phyloP scores from a whole-genome alignment of 2,329 filamentous ascomycete genomes.

The Ophidiomyces ophidiicola region DNA sequence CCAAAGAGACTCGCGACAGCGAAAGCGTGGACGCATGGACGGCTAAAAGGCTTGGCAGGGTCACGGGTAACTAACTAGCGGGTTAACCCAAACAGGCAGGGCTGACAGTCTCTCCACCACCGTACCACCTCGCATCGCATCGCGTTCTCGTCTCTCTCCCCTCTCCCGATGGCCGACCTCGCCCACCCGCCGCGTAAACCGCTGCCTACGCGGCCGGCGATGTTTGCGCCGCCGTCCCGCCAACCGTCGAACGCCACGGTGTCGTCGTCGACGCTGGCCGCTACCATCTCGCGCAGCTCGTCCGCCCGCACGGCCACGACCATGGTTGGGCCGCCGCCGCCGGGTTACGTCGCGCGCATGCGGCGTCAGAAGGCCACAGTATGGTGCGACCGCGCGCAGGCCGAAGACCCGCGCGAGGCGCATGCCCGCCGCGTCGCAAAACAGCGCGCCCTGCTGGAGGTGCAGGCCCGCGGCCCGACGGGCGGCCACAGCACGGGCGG shows the following conservation, averaged over 20 bases:
- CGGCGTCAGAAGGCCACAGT: constrained; percentile 95
- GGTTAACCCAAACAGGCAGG: too few species aligned
- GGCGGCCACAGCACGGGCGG: too few species aligned
- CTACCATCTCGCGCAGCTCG: constrained; percentile 54
- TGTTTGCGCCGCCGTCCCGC: constrained; percentile 18
- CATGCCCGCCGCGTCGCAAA: constrained; percentile 81
- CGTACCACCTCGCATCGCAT: constrained; percentile 3
- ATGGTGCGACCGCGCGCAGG: constrained; percentile 90
- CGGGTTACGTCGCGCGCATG: constrained; percentile 91
- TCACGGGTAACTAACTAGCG: too few species aligned
- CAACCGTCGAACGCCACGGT: constrained; percentile 32
- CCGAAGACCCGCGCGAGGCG: constrained; percentile 72
- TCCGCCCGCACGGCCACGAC: constrained; percentile 61
- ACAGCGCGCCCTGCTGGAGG: constrained; percentile 71
- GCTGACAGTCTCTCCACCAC: too few species aligned
- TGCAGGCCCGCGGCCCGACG: constrained; percentile 55
- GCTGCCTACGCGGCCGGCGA: constrained; percentile 10
- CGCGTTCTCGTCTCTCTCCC: background rate
- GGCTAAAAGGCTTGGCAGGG: too few species aligned
- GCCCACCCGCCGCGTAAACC: constrained; percentile 12
- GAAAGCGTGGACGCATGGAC: too few species aligned
- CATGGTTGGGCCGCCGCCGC: constrained; percentile 50
- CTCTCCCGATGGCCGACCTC: constrained; percentile 10
- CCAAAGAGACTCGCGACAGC: too few species aligned
- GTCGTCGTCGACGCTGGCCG: constrained; percentile 25